Conservation (phyloP, 2,329 filamentous ascomycete genomes). For the Shiraia sp. region DNA sequence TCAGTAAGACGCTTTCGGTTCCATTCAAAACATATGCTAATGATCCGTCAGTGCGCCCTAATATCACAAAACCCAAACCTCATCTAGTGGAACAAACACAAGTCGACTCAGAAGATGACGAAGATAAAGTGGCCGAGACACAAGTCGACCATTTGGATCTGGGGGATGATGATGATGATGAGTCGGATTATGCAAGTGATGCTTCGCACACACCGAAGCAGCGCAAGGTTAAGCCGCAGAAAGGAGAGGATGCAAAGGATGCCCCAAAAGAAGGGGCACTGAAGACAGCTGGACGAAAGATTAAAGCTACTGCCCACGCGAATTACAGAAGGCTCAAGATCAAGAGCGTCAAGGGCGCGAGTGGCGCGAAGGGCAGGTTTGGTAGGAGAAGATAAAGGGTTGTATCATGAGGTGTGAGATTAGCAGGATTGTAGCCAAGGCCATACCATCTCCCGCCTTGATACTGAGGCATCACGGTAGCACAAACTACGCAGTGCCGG, state of each 20-base stretch:
- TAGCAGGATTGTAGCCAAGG: too few relatives aligned
- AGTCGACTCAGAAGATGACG: conserved; percentile 38
- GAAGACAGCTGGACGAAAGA: conserved; percentile 48
- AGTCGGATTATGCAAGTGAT: conserved; percentile 50
- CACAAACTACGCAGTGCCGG: conserved; percentile 5
- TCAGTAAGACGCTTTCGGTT: conserved; percentile 47
- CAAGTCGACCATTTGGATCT: conserved; percentile 42
- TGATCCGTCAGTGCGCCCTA: conserved; percentile 43
- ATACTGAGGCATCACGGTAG: conserved; percentile 1
- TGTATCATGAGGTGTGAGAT: not conserved
- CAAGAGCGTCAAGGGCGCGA: conserved; percentile 53
- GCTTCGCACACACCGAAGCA: conserved; percentile 40
- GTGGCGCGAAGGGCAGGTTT: conserved; percentile 45
- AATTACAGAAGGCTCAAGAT: conserved; percentile 56
- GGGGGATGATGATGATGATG: conserved; percentile 38
- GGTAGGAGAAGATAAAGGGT: conserved; percentile 35
- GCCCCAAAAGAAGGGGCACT: conserved; percentile 31
- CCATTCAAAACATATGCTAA: conserved; percentile 21
- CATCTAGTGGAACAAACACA: conserved; percentile 19
- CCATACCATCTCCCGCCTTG: too few relatives aligned
- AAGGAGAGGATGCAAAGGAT: conserved; percentile 9
- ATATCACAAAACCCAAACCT: conserved; percentile 50
- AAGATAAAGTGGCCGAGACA: conserved; percentile 47
- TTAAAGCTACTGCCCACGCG: conserved; percentile 52
- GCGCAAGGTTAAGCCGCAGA: conserved; percentile 27